phyloP scores from a whole-genome alignment of 2,329 filamentous ascomycete species.

The Diaporthe aspalathi region DNA sequence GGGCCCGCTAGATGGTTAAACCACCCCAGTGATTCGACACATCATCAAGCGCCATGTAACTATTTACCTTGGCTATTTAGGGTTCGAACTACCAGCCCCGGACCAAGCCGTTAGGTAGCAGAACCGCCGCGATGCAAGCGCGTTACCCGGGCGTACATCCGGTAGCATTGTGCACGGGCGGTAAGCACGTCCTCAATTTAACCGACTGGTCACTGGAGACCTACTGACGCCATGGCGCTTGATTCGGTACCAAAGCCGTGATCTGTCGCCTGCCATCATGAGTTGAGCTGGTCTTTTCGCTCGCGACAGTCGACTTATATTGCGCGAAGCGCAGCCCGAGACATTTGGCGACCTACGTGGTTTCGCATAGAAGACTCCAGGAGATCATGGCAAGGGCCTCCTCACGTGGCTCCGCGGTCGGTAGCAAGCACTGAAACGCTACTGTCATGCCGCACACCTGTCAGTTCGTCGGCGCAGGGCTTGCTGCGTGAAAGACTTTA shows the following conservation, averaged over 20 bases:
- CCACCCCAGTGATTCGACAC: neutral
- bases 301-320: neutral
- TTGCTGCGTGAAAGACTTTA: too few species aligned
- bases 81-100: neutral
- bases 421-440: too few species aligned
- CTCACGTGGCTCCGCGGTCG: neutral
- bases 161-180: neutral
- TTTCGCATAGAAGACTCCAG: slow-evolving; percentile 1
- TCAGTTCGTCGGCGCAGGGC: neutral
- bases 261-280: neutral
- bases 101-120: neutral
- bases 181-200: neutral
- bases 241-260: neutral
- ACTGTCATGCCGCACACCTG: neutral
- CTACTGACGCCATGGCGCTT: neutral
- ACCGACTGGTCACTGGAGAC: neutral
- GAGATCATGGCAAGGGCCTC: neutral
- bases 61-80: neutral
- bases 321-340: slow-evolving; percentile 3
- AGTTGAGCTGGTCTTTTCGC: neutral
- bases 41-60: slow-evolving; percentile 11
- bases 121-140: neutral
- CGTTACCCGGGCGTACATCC: neutral
- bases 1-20: slow-evolving; percentile 16
- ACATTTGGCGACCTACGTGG: neutral